phyloP scores from a whole-genome alignment of 192 early-diverging fungal genomes.

The Coemansia sp. region DNA sequence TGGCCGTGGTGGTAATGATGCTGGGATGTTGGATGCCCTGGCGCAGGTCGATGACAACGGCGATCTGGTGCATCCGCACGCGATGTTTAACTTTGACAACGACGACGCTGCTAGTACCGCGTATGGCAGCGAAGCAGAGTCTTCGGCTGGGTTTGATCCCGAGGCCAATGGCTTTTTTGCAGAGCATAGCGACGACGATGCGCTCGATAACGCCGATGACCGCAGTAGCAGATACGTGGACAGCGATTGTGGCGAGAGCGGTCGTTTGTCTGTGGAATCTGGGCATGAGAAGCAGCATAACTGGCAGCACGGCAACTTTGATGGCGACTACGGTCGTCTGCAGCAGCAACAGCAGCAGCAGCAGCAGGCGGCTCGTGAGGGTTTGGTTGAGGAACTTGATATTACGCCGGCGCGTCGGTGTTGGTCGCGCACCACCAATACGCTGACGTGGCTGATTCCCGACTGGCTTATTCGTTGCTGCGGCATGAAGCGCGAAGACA shows the following conservation, averaged over 20 bases:
- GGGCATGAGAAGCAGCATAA: neutral
- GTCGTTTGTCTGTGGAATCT: slow-evolving; percentile 1
- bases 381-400: slow-evolving; percentile 75
- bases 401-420: slow-evolving; percentile 35
- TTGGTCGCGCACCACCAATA: slow-evolving; percentile 37
- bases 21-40: slow-evolving; percentile 38
- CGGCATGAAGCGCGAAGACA: slow-evolving; percentile 84
- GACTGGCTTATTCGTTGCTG: slow-evolving; percentile 44
- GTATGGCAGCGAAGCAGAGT: slow-evolving; percentile 36
- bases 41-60: slow-evolving; percentile 32
- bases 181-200: no score
- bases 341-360: slow-evolving; percentile 20
- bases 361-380: slow-evolving; percentile 68
- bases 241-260: neutral
- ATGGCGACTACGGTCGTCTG: slow-evolving; percentile 21
- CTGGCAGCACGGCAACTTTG: slow-evolving; percentile 16
- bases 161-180: no score
- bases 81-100: slow-evolving; percentile 18
- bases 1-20: slow-evolving; percentile 18
- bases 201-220: slow-evolving; percentile 6
- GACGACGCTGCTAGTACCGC: slow-evolving; percentile 30
- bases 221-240: neutral
- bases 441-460: slow-evolving; percentile 37
- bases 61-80: slow-evolving; percentile 32
- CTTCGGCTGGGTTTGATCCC: slow-evolving; percentile 11